Base-by-base conservation (phyloP, 2,329 filamentous ascomycete species). In the Xylaria sp. region DNA sequence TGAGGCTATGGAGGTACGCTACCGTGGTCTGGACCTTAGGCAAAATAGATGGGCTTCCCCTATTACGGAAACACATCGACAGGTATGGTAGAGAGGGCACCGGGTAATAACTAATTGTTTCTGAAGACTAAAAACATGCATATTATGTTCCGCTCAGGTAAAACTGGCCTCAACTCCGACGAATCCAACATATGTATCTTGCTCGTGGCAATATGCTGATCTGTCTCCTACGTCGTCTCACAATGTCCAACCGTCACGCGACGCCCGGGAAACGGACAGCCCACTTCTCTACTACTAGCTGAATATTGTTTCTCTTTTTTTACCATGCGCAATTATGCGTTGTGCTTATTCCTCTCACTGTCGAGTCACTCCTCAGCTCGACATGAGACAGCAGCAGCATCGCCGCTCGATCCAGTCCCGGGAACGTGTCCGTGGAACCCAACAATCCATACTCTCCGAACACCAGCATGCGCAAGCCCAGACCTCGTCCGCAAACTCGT, bases 381-480 rank as follows among this genome's bases (percentile, higher is more conserved):
- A 4, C 41, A 10, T 3, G 67, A 51, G 20, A 18, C 50, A 10
- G 46, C 50, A 34, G 34, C 54, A 56, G 20, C 51, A 52, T 52
- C 67, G 10, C n/a, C n/a, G n/a, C n/a, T 48, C 52, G 63, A 23
- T 9, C 10, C 6, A 31, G 8, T 3, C 8, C 18, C 41, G 7
- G 39, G n/a, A 44, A 66, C 69, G 20, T 77, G 75, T 51, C 74
- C 73, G 2, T 69, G 65, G 69, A 72, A 57, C 20, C 70, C 73
- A 39, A 58, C 66, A 44, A 51, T 64, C 48, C 63, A 66, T 9
- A 60, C 20, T 31, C 66, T 65, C 37, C 66, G 63, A 3, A 51
- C 63, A 1, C 68, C 63, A 52, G 66, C 41, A 39, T 77, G 75
- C 54, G 46, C 69, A 7, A 69, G 59, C n/a, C 67, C 67, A 2